Conservation (phyloP, 2,329 filamentous ascomycete genomes). For the Cladosporium cucumerinum region DNA sequence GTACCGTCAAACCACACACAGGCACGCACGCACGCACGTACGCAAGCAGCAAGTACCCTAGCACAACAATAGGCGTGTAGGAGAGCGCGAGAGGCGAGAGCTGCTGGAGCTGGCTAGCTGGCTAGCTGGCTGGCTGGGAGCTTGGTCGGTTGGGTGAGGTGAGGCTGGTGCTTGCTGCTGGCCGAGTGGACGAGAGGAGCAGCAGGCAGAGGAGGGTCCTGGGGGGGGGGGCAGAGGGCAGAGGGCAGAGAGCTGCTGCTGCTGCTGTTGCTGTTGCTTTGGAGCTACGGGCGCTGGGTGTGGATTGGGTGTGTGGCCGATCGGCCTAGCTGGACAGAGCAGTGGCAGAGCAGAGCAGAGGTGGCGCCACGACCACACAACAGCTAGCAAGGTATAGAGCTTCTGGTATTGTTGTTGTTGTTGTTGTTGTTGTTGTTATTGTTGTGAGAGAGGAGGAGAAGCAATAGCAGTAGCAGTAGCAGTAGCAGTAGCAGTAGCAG, state of each 20-base stretch:
- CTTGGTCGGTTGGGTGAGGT: neutral
- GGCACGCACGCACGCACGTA: neutral
- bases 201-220: neutral
- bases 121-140: neutral
- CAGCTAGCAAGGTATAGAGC: neutral
- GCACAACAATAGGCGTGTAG: conserved; percentile 8
- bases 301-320: conserved; percentile 8
- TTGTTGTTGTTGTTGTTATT: too few relatives aligned
- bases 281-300: conserved; percentile 13
- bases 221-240: too few relatives aligned
- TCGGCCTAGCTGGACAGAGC: neutral
- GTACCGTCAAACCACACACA: conserved; percentile 4
- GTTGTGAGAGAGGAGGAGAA: neutral
- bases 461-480: too few relatives aligned
- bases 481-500: neutral
- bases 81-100: neutral
- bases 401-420: neutral
- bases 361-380: neutral
- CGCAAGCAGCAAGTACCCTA: conserved; percentile 11
- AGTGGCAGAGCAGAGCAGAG: neutral
- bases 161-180: neutral
- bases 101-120: neutral
- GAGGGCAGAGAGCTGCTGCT: too few relatives aligned
- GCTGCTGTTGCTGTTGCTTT: neutral
- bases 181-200: conserved; percentile 1